Evolutionary conservation across 495 filamentous ascomycete genomes (phyloP).

Genomic region (Aspergillus carlsbadensis): DNA sequence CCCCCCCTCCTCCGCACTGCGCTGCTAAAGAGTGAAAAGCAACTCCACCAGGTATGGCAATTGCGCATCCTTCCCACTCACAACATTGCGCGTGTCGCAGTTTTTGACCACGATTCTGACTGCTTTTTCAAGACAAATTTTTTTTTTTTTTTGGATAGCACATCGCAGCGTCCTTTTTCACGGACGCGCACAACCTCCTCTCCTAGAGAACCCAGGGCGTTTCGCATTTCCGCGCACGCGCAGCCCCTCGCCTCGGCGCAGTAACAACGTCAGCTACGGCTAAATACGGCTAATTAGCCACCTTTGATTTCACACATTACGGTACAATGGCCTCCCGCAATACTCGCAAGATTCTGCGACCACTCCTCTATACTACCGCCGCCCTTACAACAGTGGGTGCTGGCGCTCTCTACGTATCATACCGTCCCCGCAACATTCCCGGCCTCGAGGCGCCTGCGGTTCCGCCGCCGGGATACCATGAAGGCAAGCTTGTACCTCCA

Average conservation of each 20-base stretch:
- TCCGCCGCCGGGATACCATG: slow-evolving; percentile 77
- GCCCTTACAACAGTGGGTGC: slow-evolving; percentile 53
- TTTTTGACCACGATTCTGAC: not conserved
- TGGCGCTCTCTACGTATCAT: slow-evolving; percentile 70
- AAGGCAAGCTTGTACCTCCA: slow-evolving; percentile 75
- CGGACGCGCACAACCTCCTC: not conserved
- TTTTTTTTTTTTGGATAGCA: not conserved
- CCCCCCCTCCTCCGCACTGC: slow-evolving; percentile 12
- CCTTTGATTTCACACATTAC: not conserved
- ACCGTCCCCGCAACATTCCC: slow-evolving; percentile 83
- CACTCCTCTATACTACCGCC: slow-evolving; percentile 61
- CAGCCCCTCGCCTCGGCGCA: not conserved
- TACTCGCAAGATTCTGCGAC: slow-evolving; percentile 54
- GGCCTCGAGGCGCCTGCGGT: slow-evolving; percentile 77
- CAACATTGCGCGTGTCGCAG: not conserved
- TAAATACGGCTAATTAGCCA: not conserved
- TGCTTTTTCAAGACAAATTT: not conserved
- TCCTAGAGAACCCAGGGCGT: too few species aligned
- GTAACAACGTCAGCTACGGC: not conserved
- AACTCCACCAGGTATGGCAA: not conserved
- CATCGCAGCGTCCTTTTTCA: not conserved
- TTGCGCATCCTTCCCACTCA: not conserved
- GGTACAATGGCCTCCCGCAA: slow-evolving; percentile 59
- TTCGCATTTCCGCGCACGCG: not conserved
- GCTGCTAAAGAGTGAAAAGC: not conserved